A percentile compares a stretch with the other conserved stretches of the same genome.
phyloP scores from a whole-genome alignment of 148 eudicot species.

The Silene latifolia region DNA sequence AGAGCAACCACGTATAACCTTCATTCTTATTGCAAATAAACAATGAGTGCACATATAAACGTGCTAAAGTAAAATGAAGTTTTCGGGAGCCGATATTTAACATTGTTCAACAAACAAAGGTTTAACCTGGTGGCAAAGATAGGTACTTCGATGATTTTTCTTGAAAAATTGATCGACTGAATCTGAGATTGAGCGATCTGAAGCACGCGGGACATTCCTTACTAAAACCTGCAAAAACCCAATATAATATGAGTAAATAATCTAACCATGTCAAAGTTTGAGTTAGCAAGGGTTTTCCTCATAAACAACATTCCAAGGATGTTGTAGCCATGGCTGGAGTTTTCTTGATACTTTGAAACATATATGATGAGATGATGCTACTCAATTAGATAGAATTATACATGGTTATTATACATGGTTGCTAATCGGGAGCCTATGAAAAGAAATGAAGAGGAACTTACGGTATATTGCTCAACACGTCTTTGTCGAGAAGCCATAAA shows the following conservation, averaged over 20 bases:
- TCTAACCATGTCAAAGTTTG: background rate
- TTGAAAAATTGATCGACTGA: slow-evolving; percentile 73
- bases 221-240: slow-evolving; percentile 70
- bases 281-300: background rate
- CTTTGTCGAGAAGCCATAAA: slow-evolving; percentile 76
- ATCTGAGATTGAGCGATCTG: slow-evolving; percentile 72
- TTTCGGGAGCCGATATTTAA: background rate
- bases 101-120: background rate
- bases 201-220: slow-evolving; percentile 68
- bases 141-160: slow-evolving; percentile 76
- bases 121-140: slow-evolving; percentile 84
- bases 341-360: no score
- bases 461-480: slow-evolving; percentile 85
- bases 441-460: slow-evolving; percentile 37
- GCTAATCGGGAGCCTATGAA: background rate
- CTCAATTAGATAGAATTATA: background rate
- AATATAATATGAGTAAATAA: slow-evolving; percentile 8
- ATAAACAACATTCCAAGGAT: background rate
- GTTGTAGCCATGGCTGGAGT: background rate
- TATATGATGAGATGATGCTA: background rate
- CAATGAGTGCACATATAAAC: background rate
- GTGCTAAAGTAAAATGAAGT: background rate
- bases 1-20: background rate
- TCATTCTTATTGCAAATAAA: background rate
- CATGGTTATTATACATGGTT: no score